Percentiles rank a stretch among this genome's conserved stretches.
phyloP scores from a whole-genome alignment of 139 green algal species.

The Tetradesmus lagerheimii region DNA sequence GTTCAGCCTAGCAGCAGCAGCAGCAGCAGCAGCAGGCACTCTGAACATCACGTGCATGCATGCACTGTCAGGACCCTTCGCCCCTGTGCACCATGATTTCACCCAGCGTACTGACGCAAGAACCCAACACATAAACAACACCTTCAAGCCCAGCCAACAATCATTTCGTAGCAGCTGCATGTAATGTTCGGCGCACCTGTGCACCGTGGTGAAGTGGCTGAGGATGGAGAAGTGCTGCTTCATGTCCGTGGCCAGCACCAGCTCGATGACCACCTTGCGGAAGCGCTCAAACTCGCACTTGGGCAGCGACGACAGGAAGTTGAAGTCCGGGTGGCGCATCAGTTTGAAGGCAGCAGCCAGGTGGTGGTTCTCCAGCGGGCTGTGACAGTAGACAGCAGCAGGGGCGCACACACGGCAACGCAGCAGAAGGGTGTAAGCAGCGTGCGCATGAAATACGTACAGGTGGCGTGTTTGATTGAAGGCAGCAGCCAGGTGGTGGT shows the following conservation, averaged over 20 bases:
- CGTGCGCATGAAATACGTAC: background rate
- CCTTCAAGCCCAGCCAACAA: background rate
- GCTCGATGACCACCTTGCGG: conserved; percentile 70
- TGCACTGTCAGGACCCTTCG: too few species aligned
- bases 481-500: conserved; percentile 71
- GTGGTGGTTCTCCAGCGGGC: conserved; percentile 78
- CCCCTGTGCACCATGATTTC: too few species aligned
- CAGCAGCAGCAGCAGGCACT: too few species aligned
- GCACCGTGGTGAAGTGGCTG: conserved; percentile 61
- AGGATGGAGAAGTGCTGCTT: conserved; percentile 81
- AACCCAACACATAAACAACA: too few species aligned
- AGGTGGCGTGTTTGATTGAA: conserved; percentile 64
- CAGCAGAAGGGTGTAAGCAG: too few species aligned
- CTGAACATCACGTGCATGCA: too few species aligned
- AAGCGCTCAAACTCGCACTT: conserved; percentile 53
- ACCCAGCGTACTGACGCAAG: too few species aligned
- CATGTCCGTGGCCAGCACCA: conserved; percentile 83
- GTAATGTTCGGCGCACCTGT: conserved; percentile 40
- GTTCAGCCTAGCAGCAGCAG: background rate
- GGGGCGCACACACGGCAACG: too few species aligned
- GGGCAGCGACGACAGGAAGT: conserved; percentile 48
- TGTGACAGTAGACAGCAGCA: too few species aligned
- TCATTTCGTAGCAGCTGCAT: too few species aligned
- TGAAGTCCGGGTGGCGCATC: conserved; percentile 56
- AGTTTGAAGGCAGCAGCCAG: conserved; percentile 67